phyloP scores from a whole-genome alignment of 2,329 filamentous ascomycete genomes.

The Fusarium sp. region DNA sequence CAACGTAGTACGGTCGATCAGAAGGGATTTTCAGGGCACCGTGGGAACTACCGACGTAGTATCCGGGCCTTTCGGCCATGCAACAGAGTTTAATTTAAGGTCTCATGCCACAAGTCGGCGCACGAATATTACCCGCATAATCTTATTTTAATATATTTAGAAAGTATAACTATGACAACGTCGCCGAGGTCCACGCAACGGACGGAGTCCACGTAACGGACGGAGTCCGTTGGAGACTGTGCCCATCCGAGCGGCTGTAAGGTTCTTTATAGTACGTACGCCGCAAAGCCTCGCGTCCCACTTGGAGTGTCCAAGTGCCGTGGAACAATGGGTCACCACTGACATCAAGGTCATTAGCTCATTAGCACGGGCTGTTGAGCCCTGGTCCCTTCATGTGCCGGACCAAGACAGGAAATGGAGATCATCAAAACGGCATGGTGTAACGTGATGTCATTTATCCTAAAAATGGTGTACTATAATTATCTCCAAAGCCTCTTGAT shows the following conservation, averaged over 20 bases:
- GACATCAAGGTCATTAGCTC: not conserved
- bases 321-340: not conserved
- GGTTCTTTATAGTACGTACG: not conserved
- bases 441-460: not conserved
- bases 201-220: not conserved
- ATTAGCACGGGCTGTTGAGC: not conserved
- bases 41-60: not conserved
- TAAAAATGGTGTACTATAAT: not conserved
- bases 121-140: not conserved
- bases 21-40: not conserved
- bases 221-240: too few relatives aligned
- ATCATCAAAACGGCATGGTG: not conserved
- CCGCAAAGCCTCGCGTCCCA: not conserved
- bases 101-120: not conserved
- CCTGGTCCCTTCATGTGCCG: not conserved
- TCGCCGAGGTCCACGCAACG: not conserved
- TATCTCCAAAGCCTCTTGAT: too few relatives aligned
- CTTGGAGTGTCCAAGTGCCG: not conserved
- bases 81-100: constrained; percentile 17
- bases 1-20: not conserved
- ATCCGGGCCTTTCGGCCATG: not conserved
- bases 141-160: not conserved
- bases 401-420: not conserved
- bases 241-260: not conserved
- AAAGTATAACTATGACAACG: not conserved